These are phyloP conservation scores for Myrmaecium sp. DNA, from an alignment of 2,329 filamentous ascomycete species.

Conservation along the genomic window DNA sequence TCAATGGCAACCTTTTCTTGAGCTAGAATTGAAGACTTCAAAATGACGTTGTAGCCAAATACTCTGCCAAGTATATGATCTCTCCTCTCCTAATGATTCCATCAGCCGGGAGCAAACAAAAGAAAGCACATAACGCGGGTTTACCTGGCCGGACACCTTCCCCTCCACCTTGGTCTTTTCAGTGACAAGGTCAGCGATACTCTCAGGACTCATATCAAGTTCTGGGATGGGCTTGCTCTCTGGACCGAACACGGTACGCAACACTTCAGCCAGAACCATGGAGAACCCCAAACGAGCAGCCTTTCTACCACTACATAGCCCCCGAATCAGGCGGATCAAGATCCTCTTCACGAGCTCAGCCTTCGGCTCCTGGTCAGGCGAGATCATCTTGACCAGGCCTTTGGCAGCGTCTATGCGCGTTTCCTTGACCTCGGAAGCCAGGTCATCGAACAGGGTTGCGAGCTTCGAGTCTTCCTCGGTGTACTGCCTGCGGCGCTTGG, in stretches of 20 bases:
- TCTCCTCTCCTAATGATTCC: constrained; percentile 56
- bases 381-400: constrained; percentile 25
- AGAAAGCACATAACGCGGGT: constrained; percentile 6
- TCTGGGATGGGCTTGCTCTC: constrained; percentile 13
- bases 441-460: constrained; percentile 28
- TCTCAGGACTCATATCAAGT: constrained; percentile 21
- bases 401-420: constrained; percentile 28
- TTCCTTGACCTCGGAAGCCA: constrained; percentile 28
- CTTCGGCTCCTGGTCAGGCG: constrained; percentile 19
- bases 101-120: constrained; percentile 6
- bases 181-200: constrained; percentile 34
- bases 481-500: constrained; percentile 18
- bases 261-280: constrained; percentile 66
- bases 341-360: constrained; percentile 22
- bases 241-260: constrained; percentile 50
- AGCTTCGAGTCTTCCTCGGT: constrained; percentile 25
- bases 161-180: constrained; percentile 34
- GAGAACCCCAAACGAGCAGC: constrained; percentile 80
- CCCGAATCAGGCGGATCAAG: constrained; percentile 49
- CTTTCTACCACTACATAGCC: constrained; percentile 78
- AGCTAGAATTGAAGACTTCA: constrained; percentile 62
- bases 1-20: constrained; percentile 33
- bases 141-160: constrained; percentile 36
- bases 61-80: constrained; percentile 74
- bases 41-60: constrained; percentile 74